Base-by-base conservation (phyloP, 2,329 filamentous ascomycete species). In the Xylaria multiplex region DNA sequence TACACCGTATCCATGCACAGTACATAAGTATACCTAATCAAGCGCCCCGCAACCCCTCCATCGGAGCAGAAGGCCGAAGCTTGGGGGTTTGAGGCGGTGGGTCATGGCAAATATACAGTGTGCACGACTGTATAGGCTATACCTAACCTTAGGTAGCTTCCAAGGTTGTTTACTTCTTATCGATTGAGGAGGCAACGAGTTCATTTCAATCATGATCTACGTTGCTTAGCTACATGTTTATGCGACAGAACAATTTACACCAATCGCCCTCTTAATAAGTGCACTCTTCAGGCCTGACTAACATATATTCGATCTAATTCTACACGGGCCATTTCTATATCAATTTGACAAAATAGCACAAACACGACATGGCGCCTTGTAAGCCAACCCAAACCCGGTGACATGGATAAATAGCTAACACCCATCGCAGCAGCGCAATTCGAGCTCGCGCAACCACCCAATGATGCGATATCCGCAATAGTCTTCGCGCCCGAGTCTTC, bases 391-490 rank as follows among this genome's bases (percentile, higher is more conserved):
- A 54, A 19, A 22, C 11, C 22, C 24, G 24, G 19, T 22, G 9
- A 49, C 5, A 13, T 14, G 13, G 24, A 48, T 7, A 16, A 30
- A 48, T 6, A 58, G 30, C 35, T 49, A 62, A 69, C 56, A 16
- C 57, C 32, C 16, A 30, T 24, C n/a, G 24, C 68, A 89, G 86
- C 86, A 79, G 84, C 89, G 71, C 93, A 97, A 84, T 94, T 92
- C 81, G 91, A 96, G 80, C 87, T 97, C 75, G 85, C 89, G 67
- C 88, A 93, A 73, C 90, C 93, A 53, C 96, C 96, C 11, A 87
- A 86, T 72, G 96, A 99, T 80, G 92, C 91, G 73, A 91, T 98
- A 74, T 97, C 95, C 54, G 86, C 93, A 27, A 83, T 98, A 75
- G 89, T 89, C 76, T 99, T 97, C 84, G 93, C 94, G 70, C 92